Evolutionary conservation across 495 filamentous ascomycete genomes (phyloP).

Genomic region (Aspergillus bridgeri): DNA sequence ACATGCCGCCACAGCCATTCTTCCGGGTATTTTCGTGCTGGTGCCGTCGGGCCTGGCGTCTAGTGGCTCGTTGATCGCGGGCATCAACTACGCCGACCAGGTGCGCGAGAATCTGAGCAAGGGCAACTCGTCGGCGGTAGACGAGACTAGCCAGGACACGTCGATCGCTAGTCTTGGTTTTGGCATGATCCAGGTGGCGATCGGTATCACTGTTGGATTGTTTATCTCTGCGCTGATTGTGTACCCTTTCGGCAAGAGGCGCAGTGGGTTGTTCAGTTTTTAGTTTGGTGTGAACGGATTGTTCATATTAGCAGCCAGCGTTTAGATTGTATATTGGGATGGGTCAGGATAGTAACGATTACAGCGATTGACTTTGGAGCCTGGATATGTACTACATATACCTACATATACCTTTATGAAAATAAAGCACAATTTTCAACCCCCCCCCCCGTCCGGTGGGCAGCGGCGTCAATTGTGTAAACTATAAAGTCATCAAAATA

Average conservation of each 20-base stretch:
- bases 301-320: background rate
- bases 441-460: too few species aligned
- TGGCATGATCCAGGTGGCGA: conserved; percentile 86
- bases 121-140: conserved; percentile 36
- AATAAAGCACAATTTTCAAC: background rate
- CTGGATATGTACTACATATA: background rate
- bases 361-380: background rate
- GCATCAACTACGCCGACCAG: conserved; percentile 72
- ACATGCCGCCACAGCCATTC: conserved; percentile 81
- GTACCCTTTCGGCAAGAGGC: conserved; percentile 85
- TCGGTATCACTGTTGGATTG: conserved; percentile 86
- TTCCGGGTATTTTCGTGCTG: conserved; percentile 92
- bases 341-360: background rate
- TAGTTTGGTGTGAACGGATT: conserved; percentile 31
- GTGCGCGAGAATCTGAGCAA: conserved; percentile 52
- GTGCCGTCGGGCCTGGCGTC: conserved; percentile 88
- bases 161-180: conserved; percentile 76
- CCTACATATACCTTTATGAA: background rate
- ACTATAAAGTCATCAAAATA: too few species aligned
- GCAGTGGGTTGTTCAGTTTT: conserved; percentile 85
- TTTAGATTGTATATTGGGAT: background rate
- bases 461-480: too few species aligned
- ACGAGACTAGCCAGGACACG: conserved; percentile 34
- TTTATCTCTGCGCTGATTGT: conserved; percentile 81
- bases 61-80: conserved; percentile 71